Conservation (phyloP, 306 rosid species). For the Comarum palustre region DNA sequence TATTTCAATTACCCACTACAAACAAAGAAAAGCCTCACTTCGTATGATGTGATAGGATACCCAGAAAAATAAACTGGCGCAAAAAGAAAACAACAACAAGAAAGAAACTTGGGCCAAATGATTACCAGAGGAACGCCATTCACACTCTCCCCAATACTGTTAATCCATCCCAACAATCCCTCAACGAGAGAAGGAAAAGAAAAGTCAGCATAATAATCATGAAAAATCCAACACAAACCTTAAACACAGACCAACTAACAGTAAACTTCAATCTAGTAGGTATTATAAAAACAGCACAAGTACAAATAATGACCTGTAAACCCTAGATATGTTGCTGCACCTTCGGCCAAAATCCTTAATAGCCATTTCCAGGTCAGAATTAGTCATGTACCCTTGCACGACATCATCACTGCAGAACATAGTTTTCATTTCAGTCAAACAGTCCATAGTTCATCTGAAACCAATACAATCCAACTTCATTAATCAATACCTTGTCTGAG, state of each 20-base stretch:
- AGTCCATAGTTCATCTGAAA: not conserved
- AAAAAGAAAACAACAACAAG: constrained; percentile 4
- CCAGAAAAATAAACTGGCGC: not conserved
- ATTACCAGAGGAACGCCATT: constrained; percentile 89
- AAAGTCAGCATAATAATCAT: constrained; percentile 43
- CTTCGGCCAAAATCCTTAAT: constrained; percentile 56
- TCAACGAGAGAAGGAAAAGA: constrained; percentile 55
- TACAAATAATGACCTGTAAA: constrained; percentile 77
- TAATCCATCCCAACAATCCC: constrained; percentile 60
- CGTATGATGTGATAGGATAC: constrained; percentile 9
- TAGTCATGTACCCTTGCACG: constrained; percentile 71
- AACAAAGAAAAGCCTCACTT: constrained; percentile 23
- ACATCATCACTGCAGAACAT: constrained; percentile 37
- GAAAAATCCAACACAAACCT: constrained; percentile 1
- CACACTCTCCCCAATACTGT: constrained; percentile 90
- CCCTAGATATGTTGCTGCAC: constrained; percentile 79
- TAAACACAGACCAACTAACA: not conserved
- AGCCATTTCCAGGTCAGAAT: constrained; percentile 68
- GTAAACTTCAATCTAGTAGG: constrained; percentile 19
- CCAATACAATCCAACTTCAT: constrained; percentile 6
- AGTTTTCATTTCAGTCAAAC: not conserved
- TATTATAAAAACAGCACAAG: not conserved
- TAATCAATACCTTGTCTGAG: constrained; percentile 43
- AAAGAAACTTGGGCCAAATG: constrained; percentile 24
- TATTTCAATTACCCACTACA: constrained; percentile 94